Evolutionary conservation across 192 early-diverging fungal genomes (phyloP).

Genomic region (Coemansia sp.): DNA sequence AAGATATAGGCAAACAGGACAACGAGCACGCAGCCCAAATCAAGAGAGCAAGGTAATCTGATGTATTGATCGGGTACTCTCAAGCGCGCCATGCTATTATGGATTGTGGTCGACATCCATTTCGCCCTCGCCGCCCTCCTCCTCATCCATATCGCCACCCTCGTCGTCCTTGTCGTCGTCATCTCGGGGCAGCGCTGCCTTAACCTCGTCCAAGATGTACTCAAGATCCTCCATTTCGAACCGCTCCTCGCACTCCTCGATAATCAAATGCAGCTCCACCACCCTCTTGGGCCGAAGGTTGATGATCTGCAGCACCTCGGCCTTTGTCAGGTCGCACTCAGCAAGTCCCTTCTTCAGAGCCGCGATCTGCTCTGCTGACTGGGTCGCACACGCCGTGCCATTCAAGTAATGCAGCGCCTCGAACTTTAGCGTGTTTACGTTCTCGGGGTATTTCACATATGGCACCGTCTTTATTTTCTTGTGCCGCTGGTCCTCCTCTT

Average conservation of each 20-base stretch:
- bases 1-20: too few relatives aligned
- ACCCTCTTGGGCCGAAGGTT: slow-evolving; percentile 67
- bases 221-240: slow-evolving; percentile 60
- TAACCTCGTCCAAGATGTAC: slow-evolving; percentile 57
- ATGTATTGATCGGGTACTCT: background rate
- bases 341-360: slow-evolving; percentile 52
- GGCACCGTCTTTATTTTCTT: slow-evolving; percentile 33
- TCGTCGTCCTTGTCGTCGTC: slow-evolving; percentile 22
- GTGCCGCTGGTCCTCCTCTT: slow-evolving; percentile 57
- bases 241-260: slow-evolving; percentile 75
- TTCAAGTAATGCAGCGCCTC: slow-evolving; percentile 62
- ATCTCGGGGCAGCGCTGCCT: slow-evolving; percentile 47
- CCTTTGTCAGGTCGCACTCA: slow-evolving; percentile 65
- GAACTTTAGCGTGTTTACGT: slow-evolving; percentile 68
- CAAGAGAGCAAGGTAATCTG: too few relatives aligned
- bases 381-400: slow-evolving; percentile 61
- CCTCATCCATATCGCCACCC: slow-evolving; percentile 1
- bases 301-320: slow-evolving; percentile 74
- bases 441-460: slow-evolving; percentile 59
- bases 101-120: slow-evolving; percentile 20
- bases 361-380: slow-evolving; percentile 59
- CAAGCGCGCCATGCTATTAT: slow-evolving; percentile 1
- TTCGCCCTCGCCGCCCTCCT: slow-evolving; percentile 2
- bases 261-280: slow-evolving; percentile 70
- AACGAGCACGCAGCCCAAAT: too few relatives aligned